A percentile compares a stretch with the other conserved stretches of the same genome.
These are phyloP conservation scores for Gaertneriomyces sp. DNA, from an alignment of 192 early-diverging fungal genomes.

Conservation along the genomic window DNA sequence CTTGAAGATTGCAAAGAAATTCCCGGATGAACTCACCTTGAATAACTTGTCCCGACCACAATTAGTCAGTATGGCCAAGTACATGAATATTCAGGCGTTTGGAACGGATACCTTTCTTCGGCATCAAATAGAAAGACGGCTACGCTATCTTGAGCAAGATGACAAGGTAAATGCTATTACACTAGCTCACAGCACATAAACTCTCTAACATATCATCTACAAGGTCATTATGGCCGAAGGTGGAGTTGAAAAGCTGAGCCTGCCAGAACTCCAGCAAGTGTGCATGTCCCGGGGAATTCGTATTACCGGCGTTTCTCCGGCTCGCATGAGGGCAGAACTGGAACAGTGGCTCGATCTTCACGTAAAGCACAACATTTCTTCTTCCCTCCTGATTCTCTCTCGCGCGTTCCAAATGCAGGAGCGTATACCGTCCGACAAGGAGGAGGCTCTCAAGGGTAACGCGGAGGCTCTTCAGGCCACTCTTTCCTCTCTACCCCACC, in stretches of 20 bases:
- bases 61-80: constrained; percentile 90
- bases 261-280: constrained; percentile 84
- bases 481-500: constrained; percentile 84
- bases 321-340: constrained; percentile 81
- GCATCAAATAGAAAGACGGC: constrained; percentile 84
- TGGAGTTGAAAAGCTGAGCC: constrained; percentile 82
- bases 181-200: not conserved
- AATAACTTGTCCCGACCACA: constrained; percentile 92
- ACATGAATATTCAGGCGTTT: constrained; percentile 94
- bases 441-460: constrained; percentile 41
- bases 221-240: constrained; percentile 62
- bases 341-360: constrained; percentile 94
- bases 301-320: constrained; percentile 82
- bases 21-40: constrained; percentile 91
- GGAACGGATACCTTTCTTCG: constrained; percentile 95
- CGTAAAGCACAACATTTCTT: constrained; percentile 85
- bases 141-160: constrained; percentile 82
- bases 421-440: constrained; percentile 41
- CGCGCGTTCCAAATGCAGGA: constrained; percentile 69
- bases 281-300: constrained; percentile 88
- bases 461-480: constrained; percentile 91
- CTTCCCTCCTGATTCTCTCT: constrained; percentile 83
- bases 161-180: constrained; percentile 53
- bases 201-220: constrained; percentile 14
- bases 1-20: constrained; percentile 77